These are phyloP conservation scores for Pyrenula massariospora DNA, from an alignment of 495 filamentous ascomycete genomes.

Conservation along the genomic window DNA sequence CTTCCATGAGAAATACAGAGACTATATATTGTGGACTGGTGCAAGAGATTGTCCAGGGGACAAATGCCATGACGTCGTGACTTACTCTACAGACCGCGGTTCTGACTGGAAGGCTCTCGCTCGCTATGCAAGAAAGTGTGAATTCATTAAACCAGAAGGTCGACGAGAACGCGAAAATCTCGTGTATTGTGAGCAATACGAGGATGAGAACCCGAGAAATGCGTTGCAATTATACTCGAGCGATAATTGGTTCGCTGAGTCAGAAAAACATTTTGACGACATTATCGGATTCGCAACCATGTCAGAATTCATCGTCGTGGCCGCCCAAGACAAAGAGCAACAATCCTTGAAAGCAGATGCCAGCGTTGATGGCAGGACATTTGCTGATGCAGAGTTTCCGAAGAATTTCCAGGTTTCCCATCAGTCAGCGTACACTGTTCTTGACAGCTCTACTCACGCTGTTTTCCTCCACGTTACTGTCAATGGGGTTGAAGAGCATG, in stretches of 20 bases:
- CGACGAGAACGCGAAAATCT: slow-evolving; percentile 48
- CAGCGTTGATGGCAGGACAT: slow-evolving; percentile 70
- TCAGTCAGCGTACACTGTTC: slow-evolving; percentile 77
- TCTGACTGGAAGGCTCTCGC: slow-evolving; percentile 60
- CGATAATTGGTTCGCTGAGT: slow-evolving; percentile 59
- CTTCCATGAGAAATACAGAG: slow-evolving; percentile 70
- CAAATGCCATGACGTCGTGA: slow-evolving; percentile 59
- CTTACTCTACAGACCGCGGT: slow-evolving; percentile 61
- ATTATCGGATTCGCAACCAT: slow-evolving; percentile 83
- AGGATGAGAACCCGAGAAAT: slow-evolving; percentile 44
- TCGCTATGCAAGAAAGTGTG: slow-evolving; percentile 61
- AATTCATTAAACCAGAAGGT: slow-evolving; percentile 63
- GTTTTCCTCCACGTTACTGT: slow-evolving; percentile 86
- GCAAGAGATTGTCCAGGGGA: slow-evolving; percentile 39
- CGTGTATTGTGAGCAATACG: slow-evolving; percentile 69
- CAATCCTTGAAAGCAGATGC: slow-evolving; percentile 63
- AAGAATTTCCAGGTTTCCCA: slow-evolving; percentile 63
- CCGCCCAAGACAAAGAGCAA: slow-evolving; percentile 49
- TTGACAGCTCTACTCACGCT: slow-evolving; percentile 85
- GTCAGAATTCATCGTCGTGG: slow-evolving; percentile 90
- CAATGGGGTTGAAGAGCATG: slow-evolving; percentile 41
- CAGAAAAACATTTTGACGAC: slow-evolving; percentile 44
- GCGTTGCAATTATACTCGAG: slow-evolving; percentile 60
- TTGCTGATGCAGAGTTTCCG: slow-evolving; percentile 79
- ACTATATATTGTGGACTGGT: slow-evolving; percentile 90